A percentile compares a stretch with the other conserved stretches of the same genome.
Evolutionary conservation across 2,329 filamentous ascomycete species (phyloP).

Genomic region (Penicillium digitatum): DNA sequence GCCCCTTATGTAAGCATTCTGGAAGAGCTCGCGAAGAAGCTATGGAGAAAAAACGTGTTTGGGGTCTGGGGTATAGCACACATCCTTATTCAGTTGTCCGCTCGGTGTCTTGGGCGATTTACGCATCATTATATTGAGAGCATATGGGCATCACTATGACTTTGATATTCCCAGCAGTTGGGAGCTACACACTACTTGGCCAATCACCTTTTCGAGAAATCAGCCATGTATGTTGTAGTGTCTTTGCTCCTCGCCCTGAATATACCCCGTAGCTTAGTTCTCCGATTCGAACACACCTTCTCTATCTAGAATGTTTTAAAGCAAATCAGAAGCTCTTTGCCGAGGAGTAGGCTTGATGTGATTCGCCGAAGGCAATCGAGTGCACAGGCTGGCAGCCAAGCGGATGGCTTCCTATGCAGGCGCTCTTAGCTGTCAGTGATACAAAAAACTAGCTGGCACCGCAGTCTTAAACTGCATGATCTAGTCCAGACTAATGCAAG

Average conservation of each 20-base stretch:
- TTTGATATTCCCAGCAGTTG: neutral
- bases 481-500: neutral
- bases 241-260: neutral
- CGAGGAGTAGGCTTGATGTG: neutral
- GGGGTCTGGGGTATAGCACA: slow-evolving; percentile 1
- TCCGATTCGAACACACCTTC: neutral
- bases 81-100: neutral
- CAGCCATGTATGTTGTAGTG: neutral
- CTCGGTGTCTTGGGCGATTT: neutral
- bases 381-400: slow-evolving; percentile 8
- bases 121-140: neutral
- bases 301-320: neutral
- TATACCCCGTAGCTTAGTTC: neutral
- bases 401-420: slow-evolving; percentile 14
- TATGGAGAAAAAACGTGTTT: slow-evolving; percentile 2
- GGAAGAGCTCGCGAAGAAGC: slow-evolving; percentile 11
- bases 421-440: neutral
- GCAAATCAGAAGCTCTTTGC: neutral
- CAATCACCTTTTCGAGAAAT: neutral
- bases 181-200: neutral
- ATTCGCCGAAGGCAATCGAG: neutral
- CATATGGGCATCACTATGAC: neutral
- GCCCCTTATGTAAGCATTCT: slow-evolving; percentile 17
- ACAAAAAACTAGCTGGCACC: neutral
- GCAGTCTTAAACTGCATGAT: slow-evolving; percentile 4